These are phyloP conservation scores for Clitoria ternatea DNA, from an alignment of 306 rosid species.

Conservation along the genomic window DNA sequence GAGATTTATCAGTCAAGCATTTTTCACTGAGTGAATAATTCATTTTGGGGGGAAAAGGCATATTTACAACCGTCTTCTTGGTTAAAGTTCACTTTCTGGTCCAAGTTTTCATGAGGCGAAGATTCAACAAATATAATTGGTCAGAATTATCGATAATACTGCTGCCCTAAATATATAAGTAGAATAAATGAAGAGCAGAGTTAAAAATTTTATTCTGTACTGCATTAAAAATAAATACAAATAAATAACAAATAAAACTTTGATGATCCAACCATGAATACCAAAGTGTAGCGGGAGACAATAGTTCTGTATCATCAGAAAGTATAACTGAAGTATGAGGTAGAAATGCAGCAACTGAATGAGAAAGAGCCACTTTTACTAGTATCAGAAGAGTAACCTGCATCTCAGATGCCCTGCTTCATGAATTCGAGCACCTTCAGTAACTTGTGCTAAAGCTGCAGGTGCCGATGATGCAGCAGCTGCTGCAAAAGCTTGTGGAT, in stretches of 20 bases:
- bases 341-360: background rate
- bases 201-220: background rate
- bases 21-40: background rate
- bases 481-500: slow-evolving; percentile 80
- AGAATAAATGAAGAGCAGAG: background rate
- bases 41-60: background rate
- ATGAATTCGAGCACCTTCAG: slow-evolving; percentile 90
- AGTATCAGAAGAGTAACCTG: slow-evolving; percentile 52
- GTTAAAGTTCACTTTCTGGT: background rate
- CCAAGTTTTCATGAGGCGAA: background rate
- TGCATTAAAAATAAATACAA: no score
- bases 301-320: slow-evolving; percentile 8
- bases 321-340: background rate
- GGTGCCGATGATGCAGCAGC: slow-evolving; percentile 93
- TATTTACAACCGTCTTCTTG: background rate
- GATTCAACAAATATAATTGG: background rate
- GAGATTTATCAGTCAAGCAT: background rate
- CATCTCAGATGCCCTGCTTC: slow-evolving; percentile 99
- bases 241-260: background rate
- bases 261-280: background rate
- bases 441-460: slow-evolving; percentile 83
- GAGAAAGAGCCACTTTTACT: background rate
- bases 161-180: background rate
- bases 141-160: background rate
- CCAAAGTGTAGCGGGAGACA: background rate